These are phyloP conservation scores for Penicillium daleae DNA, from an alignment of 495 filamentous ascomycete species.

Conservation along the genomic window DNA sequence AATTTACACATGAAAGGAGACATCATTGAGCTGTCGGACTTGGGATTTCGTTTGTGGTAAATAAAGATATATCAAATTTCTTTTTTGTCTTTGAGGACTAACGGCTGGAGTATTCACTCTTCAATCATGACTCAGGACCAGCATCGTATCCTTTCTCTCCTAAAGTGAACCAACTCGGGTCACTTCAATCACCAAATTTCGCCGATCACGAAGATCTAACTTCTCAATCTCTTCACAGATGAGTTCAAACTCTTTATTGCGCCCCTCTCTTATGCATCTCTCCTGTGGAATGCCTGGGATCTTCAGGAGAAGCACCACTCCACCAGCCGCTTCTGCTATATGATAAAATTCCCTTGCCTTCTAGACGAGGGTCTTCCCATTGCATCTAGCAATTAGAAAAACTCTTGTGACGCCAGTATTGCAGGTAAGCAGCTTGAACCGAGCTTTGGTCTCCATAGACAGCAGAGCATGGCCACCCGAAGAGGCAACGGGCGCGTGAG, in stretches of 20 bases:
- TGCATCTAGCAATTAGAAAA: conserved; percentile 23
- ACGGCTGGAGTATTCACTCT: too few relatives aligned
- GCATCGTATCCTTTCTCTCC: too few relatives aligned
- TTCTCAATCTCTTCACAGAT: conserved; percentile 4
- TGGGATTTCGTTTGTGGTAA: too few relatives aligned
- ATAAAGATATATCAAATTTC: background rate
- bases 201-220: background rate
- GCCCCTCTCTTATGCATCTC: conserved; percentile 26
- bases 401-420: background rate
- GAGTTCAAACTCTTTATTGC: conserved; percentile 28
- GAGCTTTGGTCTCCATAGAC: background rate
- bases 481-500: background rate
- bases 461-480: background rate
- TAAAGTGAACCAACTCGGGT: background rate
- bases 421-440: conserved; percentile 12
- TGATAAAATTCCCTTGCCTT: conserved; percentile 24
- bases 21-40: too few relatives aligned
- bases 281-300: conserved; percentile 16
- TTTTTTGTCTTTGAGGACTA: too few relatives aligned
- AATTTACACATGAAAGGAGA: too few relatives aligned
- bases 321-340: background rate
- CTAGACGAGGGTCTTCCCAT: conserved; percentile 1
- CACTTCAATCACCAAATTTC: background rate
- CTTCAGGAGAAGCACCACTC: conserved; percentile 23
- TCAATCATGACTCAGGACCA: too few relatives aligned